These are phyloP conservation scores for Dovyalis caffra DNA, from an alignment of 345 rosid genomes.

Conservation along the genomic window DNA sequence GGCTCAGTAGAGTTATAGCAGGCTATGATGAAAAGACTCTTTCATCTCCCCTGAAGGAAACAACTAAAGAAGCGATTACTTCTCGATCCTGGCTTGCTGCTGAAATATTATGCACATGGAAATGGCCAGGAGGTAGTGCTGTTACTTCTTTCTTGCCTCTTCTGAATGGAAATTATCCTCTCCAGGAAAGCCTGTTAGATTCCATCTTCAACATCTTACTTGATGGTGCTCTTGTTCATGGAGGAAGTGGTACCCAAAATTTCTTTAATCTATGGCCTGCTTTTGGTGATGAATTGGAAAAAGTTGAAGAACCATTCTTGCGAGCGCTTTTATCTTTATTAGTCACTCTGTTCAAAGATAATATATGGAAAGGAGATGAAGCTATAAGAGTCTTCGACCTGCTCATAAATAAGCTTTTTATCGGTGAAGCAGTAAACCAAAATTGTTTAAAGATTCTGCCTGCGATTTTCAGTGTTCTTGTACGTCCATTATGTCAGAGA, in stretches of 20 bases:
- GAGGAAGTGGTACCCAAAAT: slow-evolving; percentile 35
- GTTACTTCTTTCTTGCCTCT: slow-evolving; percentile 65
- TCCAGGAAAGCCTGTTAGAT: slow-evolving; percentile 47
- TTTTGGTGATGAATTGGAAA: slow-evolving; percentile 45
- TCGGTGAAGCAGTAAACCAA: slow-evolving; percentile 63
- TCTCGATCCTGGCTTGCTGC: slow-evolving; percentile 86
- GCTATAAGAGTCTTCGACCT: slow-evolving; percentile 57
- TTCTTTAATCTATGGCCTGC: slow-evolving; percentile 42
- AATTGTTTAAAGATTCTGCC: slow-evolving; percentile 80
- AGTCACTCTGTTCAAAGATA: slow-evolving; percentile 58
- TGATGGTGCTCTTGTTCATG: slow-evolving; percentile 77
- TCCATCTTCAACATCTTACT: slow-evolving; percentile 69
- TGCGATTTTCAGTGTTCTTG: slow-evolving; percentile 45
- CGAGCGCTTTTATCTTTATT: slow-evolving; percentile 76
- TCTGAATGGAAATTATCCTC: slow-evolving; percentile 33
- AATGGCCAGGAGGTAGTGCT: slow-evolving; percentile 90
- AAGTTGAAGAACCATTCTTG: slow-evolving; percentile 65
- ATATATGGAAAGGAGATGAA: slow-evolving; percentile 64
- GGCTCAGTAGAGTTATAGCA: slow-evolving; percentile 51
- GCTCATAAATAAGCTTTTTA: slow-evolving; percentile 61
- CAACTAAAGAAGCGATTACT: slow-evolving; percentile 27
- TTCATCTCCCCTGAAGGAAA: slow-evolving; percentile 24
- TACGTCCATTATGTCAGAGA: slow-evolving; percentile 45
- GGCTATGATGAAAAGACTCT: slow-evolving; percentile 18
- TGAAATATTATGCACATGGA: slow-evolving; percentile 89